A percentile compares a stretch with the other conserved stretches of the same genome.
Evolutionary conservation across 495 filamentous ascomycete genomes (phyloP).

Genomic region (Hypoxylon fuscum): DNA sequence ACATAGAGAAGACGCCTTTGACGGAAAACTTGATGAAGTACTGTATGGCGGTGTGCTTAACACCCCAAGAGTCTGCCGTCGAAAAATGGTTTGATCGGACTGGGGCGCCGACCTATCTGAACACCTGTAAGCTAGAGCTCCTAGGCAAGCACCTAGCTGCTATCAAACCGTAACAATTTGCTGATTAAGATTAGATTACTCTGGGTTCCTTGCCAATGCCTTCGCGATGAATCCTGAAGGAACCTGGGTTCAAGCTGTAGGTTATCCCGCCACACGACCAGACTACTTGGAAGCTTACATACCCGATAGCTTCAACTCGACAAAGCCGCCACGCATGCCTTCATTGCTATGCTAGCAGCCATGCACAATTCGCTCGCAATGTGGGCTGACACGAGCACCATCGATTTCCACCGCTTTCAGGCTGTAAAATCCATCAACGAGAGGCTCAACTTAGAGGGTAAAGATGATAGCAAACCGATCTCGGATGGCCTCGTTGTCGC

Average conservation of each 20-base stretch:
- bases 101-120: constrained; percentile 43
- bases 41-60: constrained; percentile 45
- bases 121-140: constrained; percentile 35
- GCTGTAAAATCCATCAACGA: constrained; percentile 46
- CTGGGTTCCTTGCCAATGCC: constrained; percentile 44
- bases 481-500: constrained; percentile 45
- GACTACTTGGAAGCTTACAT: neutral
- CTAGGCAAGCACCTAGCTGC: neutral
- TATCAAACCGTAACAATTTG: neutral
- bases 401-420: constrained; percentile 45
- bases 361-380: constrained; percentile 45
- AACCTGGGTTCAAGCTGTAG: constrained; percentile 43
- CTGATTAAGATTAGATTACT: constrained; percentile 38
- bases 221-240: constrained; percentile 48
- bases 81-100: constrained; percentile 44
- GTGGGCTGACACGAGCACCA: constrained; percentile 44
- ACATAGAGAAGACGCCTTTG: constrained; percentile 43
- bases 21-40: constrained; percentile 44
- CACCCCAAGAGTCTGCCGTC: constrained; percentile 37
- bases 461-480: constrained; percentile 38
- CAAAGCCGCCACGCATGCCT: constrained; percentile 44
- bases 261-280: neutral
- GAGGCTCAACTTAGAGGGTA: constrained; percentile 43
- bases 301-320: constrained; percentile 40
- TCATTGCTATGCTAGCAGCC: constrained; percentile 44